A percentile compares a stretch with the other conserved stretches of the same genome.
Conservation (phyloP, 225 moss, liverwort and hornwort species). For the Asterella californica region DNA sequence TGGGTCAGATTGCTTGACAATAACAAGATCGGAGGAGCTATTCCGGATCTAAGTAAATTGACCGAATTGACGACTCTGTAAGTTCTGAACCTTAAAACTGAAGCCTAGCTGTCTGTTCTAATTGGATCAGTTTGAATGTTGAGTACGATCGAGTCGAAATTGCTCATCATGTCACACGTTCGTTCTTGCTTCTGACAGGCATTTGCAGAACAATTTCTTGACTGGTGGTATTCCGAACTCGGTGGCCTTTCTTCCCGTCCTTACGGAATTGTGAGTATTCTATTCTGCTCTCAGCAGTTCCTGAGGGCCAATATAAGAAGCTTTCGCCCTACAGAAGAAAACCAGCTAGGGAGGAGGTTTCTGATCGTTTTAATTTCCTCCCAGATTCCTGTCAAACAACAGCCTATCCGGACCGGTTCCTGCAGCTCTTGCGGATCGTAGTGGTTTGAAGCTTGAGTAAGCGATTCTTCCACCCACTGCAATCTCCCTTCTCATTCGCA, state of each 20-base stretch:
- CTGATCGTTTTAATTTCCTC: no score
- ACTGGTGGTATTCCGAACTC: conserved; percentile 59
- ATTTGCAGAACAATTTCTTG: conserved; percentile 67
- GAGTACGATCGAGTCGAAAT: no score
- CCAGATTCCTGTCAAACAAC: conserved; percentile 29
- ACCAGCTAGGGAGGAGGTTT: no score
- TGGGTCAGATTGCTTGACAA: conserved; percentile 37
- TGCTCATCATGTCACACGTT: no score
- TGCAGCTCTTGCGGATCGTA: conserved; percentile 20
- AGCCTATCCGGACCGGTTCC: conserved; percentile 28
- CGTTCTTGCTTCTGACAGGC: conserved; percentile 32
- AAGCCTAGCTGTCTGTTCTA: no score
- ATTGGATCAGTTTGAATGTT: no score
- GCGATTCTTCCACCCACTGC: background rate
- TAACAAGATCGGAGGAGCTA: conserved; percentile 56
- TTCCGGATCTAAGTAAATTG: conserved; percentile 55
- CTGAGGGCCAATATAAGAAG: no score
- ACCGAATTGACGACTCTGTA: conserved; percentile 55
- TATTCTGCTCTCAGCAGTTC: background rate
- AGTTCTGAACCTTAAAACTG: conserved; percentile 16
- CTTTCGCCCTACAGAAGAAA: no score
- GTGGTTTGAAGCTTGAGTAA: conserved; percentile 27
- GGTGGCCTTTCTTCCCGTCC: conserved; percentile 44
- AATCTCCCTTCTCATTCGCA: background rate
- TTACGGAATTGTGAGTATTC: conserved; percentile 34